Base-by-base conservation (phyloP, 176 grass and related monocot species). In the Hsuehochloa calcarea region DNA sequence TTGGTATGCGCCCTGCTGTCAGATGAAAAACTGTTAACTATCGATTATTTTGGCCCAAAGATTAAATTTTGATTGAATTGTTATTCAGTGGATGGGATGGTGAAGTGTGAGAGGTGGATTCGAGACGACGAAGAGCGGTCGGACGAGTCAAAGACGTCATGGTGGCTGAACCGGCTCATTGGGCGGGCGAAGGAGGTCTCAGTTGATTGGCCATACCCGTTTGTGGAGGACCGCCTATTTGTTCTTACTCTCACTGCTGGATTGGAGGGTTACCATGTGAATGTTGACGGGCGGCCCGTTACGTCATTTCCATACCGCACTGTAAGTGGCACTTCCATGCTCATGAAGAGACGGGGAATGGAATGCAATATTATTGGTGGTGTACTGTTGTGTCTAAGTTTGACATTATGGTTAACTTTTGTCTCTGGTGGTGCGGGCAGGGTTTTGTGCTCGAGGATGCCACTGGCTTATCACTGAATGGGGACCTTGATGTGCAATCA, bases 71-170 rank as follows among this genome's bases (percentile, higher is more conserved):
- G 13, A 60, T 77, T 86, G 68, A 31, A 67, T 80, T 75, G 10
- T 82, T 68, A 1, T 87, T 41, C 84, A 98, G 96, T 96, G 37
- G 96, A 98, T 89, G 96, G 89, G 72, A 76, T 94, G 85, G 74
- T 81, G 9, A 99, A 99, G 82, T 99, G 97, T 50, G 97, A 99
- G 84, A 92, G 82, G 69, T 99, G 97, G 97, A 96, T 94, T 84
- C 88, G 72, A 25, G 93, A 94, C 39, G 93, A 99, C 14, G 72
- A 83, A 31, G 79, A 58, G 46, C 65, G 26, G 23, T 96, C 86
- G 6, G 85, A 88, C 54, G 91, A 94, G 82, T 92, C 91, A 4
- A 96, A 94, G 68, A 87, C 88, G 2, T 80, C 85, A 35, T 99
- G 91, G 97, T 96, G 93, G 97, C 80, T 96, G 23, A 99, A 94